These are phyloP conservation scores for Monotropa hypopitys DNA, from an alignment of 179 eudicot species.

Conservation along the genomic window DNA sequence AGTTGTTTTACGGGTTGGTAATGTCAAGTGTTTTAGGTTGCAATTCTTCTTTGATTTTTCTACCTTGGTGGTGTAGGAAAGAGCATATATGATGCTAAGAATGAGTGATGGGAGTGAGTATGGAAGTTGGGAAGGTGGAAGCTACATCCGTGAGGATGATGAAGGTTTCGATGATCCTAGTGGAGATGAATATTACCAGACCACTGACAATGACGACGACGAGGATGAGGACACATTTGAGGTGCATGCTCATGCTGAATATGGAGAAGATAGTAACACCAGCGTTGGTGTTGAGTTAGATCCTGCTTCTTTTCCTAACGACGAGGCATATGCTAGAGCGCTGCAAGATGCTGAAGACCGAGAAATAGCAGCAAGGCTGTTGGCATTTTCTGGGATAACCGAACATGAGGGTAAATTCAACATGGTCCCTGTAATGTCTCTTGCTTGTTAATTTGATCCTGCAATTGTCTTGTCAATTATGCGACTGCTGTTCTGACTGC, in stretches of 20 bases:
- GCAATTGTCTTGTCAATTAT: constrained; percentile 9
- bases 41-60: neutral
- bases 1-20: neutral
- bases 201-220: constrained; percentile 11
- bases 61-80: constrained; percentile 36
- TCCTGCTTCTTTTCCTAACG: constrained; percentile 60
- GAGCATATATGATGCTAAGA: constrained; percentile 86
- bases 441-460: neutral
- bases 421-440: neutral
- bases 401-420: constrained; percentile 38
- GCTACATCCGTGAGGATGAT: constrained; percentile 37
- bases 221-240: constrained; percentile 54
- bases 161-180: constrained; percentile 37
- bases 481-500: constrained; percentile 9
- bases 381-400: constrained; percentile 69
- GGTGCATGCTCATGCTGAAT: constrained; percentile 47
- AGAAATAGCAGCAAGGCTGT: constrained; percentile 81
- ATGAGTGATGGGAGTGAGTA: constrained; percentile 50
- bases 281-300: constrained; percentile 43
- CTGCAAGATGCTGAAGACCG: constrained; percentile 91
- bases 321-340: constrained; percentile 94
- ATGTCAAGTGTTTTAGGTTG: neutral
- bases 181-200: constrained; percentile 31
- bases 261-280: constrained; percentile 22
- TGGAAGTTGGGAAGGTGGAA: constrained; percentile 58